Evolutionary conservation across 257 asterid species (phyloP).

Genomic region (Pogostemon cablin): DNA sequence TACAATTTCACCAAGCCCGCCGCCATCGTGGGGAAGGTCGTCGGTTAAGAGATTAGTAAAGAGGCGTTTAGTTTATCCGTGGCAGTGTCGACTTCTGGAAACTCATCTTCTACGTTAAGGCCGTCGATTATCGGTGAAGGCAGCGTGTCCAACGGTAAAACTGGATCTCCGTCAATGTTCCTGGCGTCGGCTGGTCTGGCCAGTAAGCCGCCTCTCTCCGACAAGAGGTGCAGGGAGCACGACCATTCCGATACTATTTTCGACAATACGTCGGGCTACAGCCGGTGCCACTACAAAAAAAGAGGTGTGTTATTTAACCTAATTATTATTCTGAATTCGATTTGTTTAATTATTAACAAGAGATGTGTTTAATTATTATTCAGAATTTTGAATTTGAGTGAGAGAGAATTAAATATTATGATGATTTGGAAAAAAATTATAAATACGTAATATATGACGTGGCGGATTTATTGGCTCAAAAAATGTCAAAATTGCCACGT

Average conservation of each 20-base stretch:
- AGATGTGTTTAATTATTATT: no score
- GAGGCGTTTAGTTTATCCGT: slow-evolving; percentile 45
- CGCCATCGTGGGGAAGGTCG: slow-evolving; percentile 28
- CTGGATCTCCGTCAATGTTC: slow-evolving; percentile 48
- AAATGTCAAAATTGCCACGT: no score
- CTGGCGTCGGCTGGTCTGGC: slow-evolving; percentile 41
- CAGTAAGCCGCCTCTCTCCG: slow-evolving; percentile 60
- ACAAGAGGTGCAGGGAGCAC: slow-evolving; percentile 74
- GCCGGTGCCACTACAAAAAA: slow-evolving; percentile 70
- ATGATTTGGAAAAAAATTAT: no score
- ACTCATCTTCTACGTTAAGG: slow-evolving; percentile 56
- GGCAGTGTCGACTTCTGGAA: slow-evolving; percentile 50
- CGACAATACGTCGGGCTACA: slow-evolving; percentile 56
- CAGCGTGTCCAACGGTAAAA: slow-evolving; percentile 72
- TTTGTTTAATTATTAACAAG: background rate
- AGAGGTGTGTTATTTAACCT: slow-evolving; percentile 46
- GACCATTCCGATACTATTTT: slow-evolving; percentile 52
- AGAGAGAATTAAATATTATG: no score
- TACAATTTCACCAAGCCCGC: slow-evolving; percentile 53
- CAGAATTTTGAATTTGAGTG: no score
- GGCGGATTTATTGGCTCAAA: no score
- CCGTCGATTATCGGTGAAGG: slow-evolving; percentile 87
- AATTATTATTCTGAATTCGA: background rate
- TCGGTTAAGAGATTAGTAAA: slow-evolving; percentile 26
- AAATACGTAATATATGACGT: no score